phyloP scores from a whole-genome alignment of 192 early-diverging fungal species.

The Podila epicladia region DNA sequence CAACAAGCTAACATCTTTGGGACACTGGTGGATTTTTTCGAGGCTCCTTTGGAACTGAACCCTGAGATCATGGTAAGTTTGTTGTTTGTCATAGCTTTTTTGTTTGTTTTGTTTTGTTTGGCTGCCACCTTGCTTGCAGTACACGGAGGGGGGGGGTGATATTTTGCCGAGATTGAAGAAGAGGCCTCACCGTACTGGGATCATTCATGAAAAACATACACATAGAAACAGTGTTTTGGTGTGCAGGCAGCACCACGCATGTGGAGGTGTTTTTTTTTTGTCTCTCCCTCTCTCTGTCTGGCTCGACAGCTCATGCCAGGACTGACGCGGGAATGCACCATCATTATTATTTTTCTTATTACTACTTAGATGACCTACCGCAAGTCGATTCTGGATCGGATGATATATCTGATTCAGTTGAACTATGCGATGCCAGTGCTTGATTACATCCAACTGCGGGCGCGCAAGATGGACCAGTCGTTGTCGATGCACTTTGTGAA shows the following conservation, averaged over 20 bases:
- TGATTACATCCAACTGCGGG: conserved; percentile 62
- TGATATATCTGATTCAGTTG: conserved; percentile 72
- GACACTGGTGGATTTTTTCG: conserved; percentile 67
- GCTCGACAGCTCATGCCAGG: no score
- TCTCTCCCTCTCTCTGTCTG: not conserved
- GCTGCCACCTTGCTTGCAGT: no score
- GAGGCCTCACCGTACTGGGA: no score
- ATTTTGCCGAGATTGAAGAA: no score
- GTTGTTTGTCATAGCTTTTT: not conserved
- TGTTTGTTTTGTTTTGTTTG: not conserved
- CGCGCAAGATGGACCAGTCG: conserved; percentile 72
- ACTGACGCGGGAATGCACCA: not conserved
- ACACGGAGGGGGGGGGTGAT: not conserved
- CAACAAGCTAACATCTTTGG: conserved; percentile 73
- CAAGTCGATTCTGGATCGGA: conserved; percentile 72
- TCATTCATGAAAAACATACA: no score
- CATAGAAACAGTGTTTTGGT: no score
- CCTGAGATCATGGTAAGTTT: conserved; percentile 66
- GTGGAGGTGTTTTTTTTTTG: no score
- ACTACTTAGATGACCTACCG: conserved; percentile 68
- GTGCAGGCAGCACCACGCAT: no score
- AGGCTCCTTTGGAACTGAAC: conserved; percentile 61
- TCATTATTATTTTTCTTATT: not conserved
- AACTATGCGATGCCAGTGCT: conserved; percentile 71
- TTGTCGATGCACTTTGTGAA: conserved; percentile 74